Evolutionary conservation across 2,329 filamentous ascomycete species (phyloP).

Genomic region (Ampelomyces quisqualis): DNA sequence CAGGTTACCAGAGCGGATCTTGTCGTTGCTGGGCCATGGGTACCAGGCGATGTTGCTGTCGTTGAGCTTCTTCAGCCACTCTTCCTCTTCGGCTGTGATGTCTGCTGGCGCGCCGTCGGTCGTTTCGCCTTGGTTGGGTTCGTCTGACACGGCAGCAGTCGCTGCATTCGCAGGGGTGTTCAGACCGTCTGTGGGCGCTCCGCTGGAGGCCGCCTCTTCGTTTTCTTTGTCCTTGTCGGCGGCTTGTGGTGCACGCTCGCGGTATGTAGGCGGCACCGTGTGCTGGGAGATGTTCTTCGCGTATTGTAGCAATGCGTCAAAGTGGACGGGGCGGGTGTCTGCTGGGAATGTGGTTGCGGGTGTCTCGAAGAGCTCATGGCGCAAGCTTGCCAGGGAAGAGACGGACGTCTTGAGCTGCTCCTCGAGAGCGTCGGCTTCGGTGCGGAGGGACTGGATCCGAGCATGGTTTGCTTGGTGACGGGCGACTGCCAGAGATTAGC

Average conservation of each 20-base stretch:
- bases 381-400: slow-evolving; percentile 67
- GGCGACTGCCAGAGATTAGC: slow-evolving; percentile 57
- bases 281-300: slow-evolving; percentile 78
- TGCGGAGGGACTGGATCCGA: slow-evolving; percentile 68
- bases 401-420: slow-evolving; percentile 71
- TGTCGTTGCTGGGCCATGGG: slow-evolving; percentile 73
- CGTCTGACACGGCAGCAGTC: slow-evolving; percentile 22
- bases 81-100: slow-evolving; percentile 35
- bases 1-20: slow-evolving; percentile 68
- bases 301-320: slow-evolving; percentile 73
- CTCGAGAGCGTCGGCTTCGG: slow-evolving; percentile 66
- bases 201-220: slow-evolving; percentile 22
- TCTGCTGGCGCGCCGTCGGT: slow-evolving; percentile 15
- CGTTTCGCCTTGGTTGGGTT: slow-evolving; percentile 14
- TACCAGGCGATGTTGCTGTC: slow-evolving; percentile 54
- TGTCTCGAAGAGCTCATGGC: slow-evolving; percentile 66
- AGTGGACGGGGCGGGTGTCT: slow-evolving; percentile 56
- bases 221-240: slow-evolving; percentile 23
- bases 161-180: slow-evolving; percentile 34
- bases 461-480: slow-evolving; percentile 72
- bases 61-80: slow-evolving; percentile 38
- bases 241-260: slow-evolving; percentile 25
- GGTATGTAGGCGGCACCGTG: slow-evolving; percentile 67
- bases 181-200: slow-evolving; percentile 30
- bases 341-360: slow-evolving; percentile 44